Conservation (phyloP, 2,329 filamentous ascomycete species). For the Penicillium decumbens region DNA sequence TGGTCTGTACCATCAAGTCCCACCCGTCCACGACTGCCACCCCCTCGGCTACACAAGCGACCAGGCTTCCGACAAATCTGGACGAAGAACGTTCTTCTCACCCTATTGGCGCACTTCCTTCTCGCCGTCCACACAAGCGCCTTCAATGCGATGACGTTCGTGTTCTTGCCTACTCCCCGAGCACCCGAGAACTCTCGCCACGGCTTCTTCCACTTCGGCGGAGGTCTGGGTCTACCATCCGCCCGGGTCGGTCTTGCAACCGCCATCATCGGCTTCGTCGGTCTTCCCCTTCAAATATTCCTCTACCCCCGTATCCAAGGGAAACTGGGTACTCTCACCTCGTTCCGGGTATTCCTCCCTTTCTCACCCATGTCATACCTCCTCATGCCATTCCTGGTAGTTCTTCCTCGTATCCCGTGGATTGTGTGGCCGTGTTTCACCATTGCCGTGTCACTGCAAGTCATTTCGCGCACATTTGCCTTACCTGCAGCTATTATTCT, state of each 20-base stretch:
- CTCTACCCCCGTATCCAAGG: conserved; percentile 65
- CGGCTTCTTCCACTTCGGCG: conserved; percentile 57
- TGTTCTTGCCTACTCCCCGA: conserved; percentile 70
- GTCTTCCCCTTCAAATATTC: conserved; percentile 67
- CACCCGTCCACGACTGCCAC: conserved; percentile 19
- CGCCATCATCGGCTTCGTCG: conserved; percentile 68
- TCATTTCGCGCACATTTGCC: conserved; percentile 67
- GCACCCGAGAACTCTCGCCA: conserved; percentile 42
- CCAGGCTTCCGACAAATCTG: conserved; percentile 50
- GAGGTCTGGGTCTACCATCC: conserved; percentile 70
- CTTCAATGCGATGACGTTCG: conserved; percentile 71
- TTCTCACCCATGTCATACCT: conserved; percentile 68
- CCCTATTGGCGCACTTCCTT: conserved; percentile 60
- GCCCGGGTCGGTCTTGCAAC: conserved; percentile 71
- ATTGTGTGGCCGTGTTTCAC: conserved; percentile 63
- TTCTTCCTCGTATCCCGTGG: conserved; percentile 55
- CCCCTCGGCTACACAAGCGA: conserved; percentile 38
- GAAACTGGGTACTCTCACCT: conserved; percentile 62
- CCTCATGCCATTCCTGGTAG: conserved; percentile 64
- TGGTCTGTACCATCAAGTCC: conserved; percentile 28
- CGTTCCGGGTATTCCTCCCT: conserved; percentile 64
- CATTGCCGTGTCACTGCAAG: conserved; percentile 62
- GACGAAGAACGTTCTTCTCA: conserved; percentile 53
- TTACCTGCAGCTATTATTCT: conserved; percentile 57
- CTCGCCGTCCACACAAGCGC: conserved; percentile 70